These are phyloP conservation scores for Trametes cinnabarina DNA, from an alignment of 768 basidiomycete genomes.

Conservation along the genomic window DNA sequence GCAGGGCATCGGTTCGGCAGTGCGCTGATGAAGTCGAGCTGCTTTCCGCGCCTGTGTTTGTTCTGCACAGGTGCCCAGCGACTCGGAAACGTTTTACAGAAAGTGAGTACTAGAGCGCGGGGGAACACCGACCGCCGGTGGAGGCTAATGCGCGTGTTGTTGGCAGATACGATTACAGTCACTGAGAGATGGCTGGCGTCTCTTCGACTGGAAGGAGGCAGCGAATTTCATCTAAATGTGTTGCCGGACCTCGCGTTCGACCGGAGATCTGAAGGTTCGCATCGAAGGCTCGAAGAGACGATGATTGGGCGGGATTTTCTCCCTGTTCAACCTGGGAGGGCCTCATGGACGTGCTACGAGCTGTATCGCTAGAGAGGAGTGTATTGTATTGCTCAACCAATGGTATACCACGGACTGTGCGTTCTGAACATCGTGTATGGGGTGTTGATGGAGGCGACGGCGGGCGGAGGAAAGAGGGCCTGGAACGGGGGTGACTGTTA, in stretches of 20 bases:
- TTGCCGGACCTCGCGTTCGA: neutral
- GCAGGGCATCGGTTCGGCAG: neutral
- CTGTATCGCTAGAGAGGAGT: slow-evolving; percentile 18
- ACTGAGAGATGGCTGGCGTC: slow-evolving; percentile 16
- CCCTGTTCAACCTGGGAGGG: slow-evolving; percentile 6
- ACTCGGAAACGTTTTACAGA: slow-evolving; percentile 83
- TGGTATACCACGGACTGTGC: slow-evolving; percentile 1
- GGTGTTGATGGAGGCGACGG: too few species aligned
- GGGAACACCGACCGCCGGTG: neutral
- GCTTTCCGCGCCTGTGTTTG: neutral
- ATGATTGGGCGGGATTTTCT: neutral
- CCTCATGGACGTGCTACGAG: neutral
- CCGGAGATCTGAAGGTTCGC: neutral
- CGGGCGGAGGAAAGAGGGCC: neutral
- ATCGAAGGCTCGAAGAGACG: too few species aligned
- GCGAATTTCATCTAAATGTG: neutral
- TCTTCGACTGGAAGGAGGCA: slow-evolving; percentile 8
- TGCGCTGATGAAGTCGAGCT: neutral
- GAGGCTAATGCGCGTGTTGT: neutral
- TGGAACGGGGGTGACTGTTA: neutral
- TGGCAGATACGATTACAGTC: slow-evolving; percentile 50
- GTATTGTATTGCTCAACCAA: slow-evolving; percentile 19
- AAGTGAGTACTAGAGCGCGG: slow-evolving; percentile 49
- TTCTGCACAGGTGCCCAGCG: slow-evolving; percentile 54
- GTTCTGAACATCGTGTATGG: neutral